A percentile compares a stretch with the other conserved stretches of the same genome.
phyloP scores from a whole-genome alignment of 148 eudicot species.

The Rhododendron molle region DNA sequence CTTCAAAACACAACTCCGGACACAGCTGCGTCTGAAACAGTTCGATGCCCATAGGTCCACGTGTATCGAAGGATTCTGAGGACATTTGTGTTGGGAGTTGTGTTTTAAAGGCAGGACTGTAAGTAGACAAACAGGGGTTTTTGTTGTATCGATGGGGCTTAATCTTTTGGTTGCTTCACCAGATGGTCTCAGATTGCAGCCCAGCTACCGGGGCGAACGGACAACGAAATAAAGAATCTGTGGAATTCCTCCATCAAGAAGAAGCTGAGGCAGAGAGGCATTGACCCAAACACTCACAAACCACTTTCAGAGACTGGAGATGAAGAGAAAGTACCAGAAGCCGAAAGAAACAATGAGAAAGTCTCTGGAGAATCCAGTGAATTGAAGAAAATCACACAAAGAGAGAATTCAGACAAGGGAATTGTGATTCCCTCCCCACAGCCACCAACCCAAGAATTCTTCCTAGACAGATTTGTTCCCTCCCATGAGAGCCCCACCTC shows the following conservation, averaged over 20 bases:
- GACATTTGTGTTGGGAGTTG: neutral
- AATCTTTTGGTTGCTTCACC: neutral
- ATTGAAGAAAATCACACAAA: neutral
- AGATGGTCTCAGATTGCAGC: conserved; percentile 99
- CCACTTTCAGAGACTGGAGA: conserved; percentile 47
- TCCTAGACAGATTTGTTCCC: conserved; percentile 28
- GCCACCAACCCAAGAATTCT: conserved; percentile 28
- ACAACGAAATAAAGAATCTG: conserved; percentile 83
- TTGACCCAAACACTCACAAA: conserved; percentile 87
- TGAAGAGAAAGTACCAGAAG: conserved; percentile 36
- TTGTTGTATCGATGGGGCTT: neutral
- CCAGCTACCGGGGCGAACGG: conserved; percentile 86
- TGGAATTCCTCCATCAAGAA: conserved; percentile 95
- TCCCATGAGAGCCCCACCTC: conserved; percentile 28
- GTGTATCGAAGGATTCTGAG: neutral
- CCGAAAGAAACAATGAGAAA: conserved; percentile 25
- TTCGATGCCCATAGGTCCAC: neutral
- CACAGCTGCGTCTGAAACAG: too few species aligned
- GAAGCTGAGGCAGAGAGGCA: conserved; percentile 81
- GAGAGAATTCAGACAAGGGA: conserved; percentile 8
- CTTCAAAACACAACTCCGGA: neutral
- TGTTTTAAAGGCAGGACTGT: too few species aligned
- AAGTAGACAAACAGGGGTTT: neutral
- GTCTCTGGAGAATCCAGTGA: conserved; percentile 14
- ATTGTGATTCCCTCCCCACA: conserved; percentile 8